These are phyloP conservation scores for Schrenkiella parvula DNA, from an alignment of 345 rosid species.

Conservation along the genomic window DNA sequence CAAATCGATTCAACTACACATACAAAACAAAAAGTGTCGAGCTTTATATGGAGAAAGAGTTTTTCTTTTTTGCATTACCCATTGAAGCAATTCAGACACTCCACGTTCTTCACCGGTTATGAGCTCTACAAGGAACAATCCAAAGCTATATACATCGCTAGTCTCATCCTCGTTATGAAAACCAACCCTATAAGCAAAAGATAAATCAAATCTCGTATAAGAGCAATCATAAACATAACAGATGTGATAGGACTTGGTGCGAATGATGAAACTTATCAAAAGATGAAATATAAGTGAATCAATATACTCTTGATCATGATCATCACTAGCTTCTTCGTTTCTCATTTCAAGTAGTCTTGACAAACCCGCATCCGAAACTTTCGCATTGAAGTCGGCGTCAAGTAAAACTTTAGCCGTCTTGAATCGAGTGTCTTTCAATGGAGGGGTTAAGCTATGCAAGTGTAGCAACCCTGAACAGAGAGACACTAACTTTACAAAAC, in stretches of 20 bases:
- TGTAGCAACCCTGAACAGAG: constrained; percentile 48
- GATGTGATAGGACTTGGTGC: too few relatives aligned
- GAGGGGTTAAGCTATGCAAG: constrained; percentile 55
- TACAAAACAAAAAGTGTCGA: background rate
- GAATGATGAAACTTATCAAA: too few relatives aligned
- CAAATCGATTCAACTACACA: background rate
- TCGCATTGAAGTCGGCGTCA: constrained; percentile 62
- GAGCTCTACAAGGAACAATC: too few relatives aligned
- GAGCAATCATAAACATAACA: too few relatives aligned
- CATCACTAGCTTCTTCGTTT: constrained; percentile 36
- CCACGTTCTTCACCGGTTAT: too few relatives aligned
- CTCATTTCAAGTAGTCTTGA: constrained; percentile 39
- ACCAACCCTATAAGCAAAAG: too few relatives aligned
- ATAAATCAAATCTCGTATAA: too few relatives aligned
- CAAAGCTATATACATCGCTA: too few relatives aligned
- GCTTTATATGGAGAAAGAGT: background rate
- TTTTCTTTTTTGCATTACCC: background rate
- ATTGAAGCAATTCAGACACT: too few relatives aligned
- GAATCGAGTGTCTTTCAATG: constrained; percentile 62
- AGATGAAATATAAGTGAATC: too few relatives aligned
- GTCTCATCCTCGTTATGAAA: too few relatives aligned
- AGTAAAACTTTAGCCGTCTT: constrained; percentile 67
- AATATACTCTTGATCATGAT: too few relatives aligned
- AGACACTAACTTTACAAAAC: background rate
- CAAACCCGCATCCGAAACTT: constrained; percentile 58